These are phyloP conservation scores for Penicillium roqueforti DNA, from an alignment of 495 filamentous ascomycete species.

Conservation along the genomic window DNA sequence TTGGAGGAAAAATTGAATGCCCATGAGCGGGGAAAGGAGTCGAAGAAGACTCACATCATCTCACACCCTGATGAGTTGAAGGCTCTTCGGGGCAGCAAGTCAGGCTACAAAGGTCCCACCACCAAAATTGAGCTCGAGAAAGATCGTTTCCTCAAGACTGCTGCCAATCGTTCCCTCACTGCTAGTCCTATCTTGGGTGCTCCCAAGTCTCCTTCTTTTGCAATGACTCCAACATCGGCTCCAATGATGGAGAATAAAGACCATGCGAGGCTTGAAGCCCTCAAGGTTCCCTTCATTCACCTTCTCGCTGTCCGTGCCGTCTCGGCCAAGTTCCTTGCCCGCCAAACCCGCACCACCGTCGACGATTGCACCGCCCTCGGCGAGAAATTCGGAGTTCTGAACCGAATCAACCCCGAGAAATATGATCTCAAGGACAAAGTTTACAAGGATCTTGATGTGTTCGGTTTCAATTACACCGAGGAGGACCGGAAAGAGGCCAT, in stretches of 20 bases:
- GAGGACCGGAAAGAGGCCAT: slow-evolving; percentile 72
- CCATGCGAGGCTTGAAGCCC: slow-evolving; percentile 48
- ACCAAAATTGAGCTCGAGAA: slow-evolving; percentile 43
- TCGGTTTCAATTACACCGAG: slow-evolving; percentile 65
- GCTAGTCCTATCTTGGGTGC: slow-evolving; percentile 59
- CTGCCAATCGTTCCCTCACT: slow-evolving; percentile 55
- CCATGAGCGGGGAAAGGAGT: slow-evolving; percentile 49
- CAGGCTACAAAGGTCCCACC: slow-evolving; percentile 23
- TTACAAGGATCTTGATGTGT: slow-evolving; percentile 82
- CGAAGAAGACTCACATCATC: slow-evolving; percentile 48
- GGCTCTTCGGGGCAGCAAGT: slow-evolving; percentile 25
- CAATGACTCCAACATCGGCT: slow-evolving; percentile 42
- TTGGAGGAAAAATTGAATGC: slow-evolving; percentile 51
- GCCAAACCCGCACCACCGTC: slow-evolving; percentile 49
- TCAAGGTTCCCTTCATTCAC: slow-evolving; percentile 63
- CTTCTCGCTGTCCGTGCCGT: slow-evolving; percentile 62
- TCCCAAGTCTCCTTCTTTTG: slow-evolving; percentile 37
- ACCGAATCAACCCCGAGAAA: slow-evolving; percentile 57
- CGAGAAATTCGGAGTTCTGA: slow-evolving; percentile 54
- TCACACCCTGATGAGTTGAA: slow-evolving; percentile 36
- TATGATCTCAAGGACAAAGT: slow-evolving; percentile 64
- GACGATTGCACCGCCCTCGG: slow-evolving; percentile 56
- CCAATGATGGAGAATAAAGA: slow-evolving; percentile 52
- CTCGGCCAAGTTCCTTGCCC: slow-evolving; percentile 53
- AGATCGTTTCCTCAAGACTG: slow-evolving; percentile 40